Evolutionary conservation across 257 asterid species (phyloP), one percentile per base, ranked within the genome.

Genomic region (Nicotiana paniculata): DNA sequence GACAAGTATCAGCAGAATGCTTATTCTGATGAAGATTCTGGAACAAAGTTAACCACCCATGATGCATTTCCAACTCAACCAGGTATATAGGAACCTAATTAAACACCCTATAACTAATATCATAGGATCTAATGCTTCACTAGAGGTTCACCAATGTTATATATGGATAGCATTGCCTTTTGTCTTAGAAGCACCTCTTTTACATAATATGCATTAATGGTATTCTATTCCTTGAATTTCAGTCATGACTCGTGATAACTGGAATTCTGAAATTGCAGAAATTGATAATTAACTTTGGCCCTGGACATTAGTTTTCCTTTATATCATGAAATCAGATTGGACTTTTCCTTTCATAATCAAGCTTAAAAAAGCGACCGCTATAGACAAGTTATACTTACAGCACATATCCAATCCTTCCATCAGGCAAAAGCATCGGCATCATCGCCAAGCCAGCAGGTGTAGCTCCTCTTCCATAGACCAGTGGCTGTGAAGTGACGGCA

Each of bases 401-500:
- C 80, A 96, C 99, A 88, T 96, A 96, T 91, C 99, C 99, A 83
- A 96, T 93, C 91, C 98, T 91, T 76, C 99, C 99, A 88, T 96
- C 98, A 17, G 99, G 99, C 82, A 96, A 89, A 85, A 96, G 97
- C 99, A 96, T 93, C 9, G 98, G 98, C 95, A 96, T 90, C 99
- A 96, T 96, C 43, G 99, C 96, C 97, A 96, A 90, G 78, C 99
- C 98, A 79, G 83, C 82, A 48, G 99, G 97, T 10, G 93, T n/a
- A 62, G 88, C 88, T 79, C 97, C 99, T 63, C 96, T 85, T 87
- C 99, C 98, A 82, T 95, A 95, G 53, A 93, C 83, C 78, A 92
- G 75, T 37, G 97, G 93, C 98, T 92, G 93, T 85, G 81, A 80
- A 81, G 78, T 80, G 83, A 7, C 63, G 30, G 46, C 17, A 74